phyloP scores from a whole-genome alignment of 192 early-diverging fungal species.

The Allomyces arbusculus region DNA sequence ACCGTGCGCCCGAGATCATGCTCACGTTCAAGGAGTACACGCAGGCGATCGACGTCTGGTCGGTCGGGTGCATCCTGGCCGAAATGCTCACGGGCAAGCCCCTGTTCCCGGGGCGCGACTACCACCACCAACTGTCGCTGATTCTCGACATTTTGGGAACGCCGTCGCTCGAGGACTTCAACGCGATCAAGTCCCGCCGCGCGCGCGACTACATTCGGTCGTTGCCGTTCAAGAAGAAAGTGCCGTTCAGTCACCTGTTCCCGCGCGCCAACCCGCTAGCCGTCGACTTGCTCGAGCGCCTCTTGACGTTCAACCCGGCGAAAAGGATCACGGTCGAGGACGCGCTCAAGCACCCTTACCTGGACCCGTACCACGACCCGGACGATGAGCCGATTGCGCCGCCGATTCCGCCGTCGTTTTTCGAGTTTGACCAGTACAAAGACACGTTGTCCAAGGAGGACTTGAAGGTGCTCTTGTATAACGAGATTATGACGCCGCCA shows the following conservation, averaged over 20 bases:
- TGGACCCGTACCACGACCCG: conserved; percentile 51
- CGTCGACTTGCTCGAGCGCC: conserved; percentile 66
- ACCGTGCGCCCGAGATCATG: conserved; percentile 90
- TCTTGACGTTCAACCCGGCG: conserved; percentile 70
- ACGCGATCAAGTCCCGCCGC: conserved; percentile 54
- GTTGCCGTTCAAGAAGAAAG: conserved; percentile 68
- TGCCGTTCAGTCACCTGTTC: conserved; percentile 61
- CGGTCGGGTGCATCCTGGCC: conserved; percentile 72
- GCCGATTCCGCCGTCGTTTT: conserved; percentile 54
- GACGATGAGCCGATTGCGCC: conserved; percentile 48
- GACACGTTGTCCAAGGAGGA: conserved; percentile 62
- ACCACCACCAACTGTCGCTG: conserved; percentile 88
- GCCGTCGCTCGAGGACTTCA: conserved; percentile 73
- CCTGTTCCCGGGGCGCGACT: conserved; percentile 70
- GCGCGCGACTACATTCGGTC: conserved; percentile 81
- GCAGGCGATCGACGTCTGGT: conserved; percentile 93
- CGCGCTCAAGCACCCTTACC: conserved; percentile 75
- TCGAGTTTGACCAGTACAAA: conserved; percentile 72
- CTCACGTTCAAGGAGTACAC: conserved; percentile 94
- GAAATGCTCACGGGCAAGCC: conserved; percentile 65
- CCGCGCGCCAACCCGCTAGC: conserved; percentile 70
- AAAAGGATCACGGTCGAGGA: conserved; percentile 79
- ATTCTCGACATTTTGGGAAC: conserved; percentile 94
- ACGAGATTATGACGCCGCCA: conserved; percentile 3
- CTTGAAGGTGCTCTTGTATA: conserved; percentile 24